Conservation (phyloP, 768 basidiomycete genomes). For the Mycena belliarum region DNA sequence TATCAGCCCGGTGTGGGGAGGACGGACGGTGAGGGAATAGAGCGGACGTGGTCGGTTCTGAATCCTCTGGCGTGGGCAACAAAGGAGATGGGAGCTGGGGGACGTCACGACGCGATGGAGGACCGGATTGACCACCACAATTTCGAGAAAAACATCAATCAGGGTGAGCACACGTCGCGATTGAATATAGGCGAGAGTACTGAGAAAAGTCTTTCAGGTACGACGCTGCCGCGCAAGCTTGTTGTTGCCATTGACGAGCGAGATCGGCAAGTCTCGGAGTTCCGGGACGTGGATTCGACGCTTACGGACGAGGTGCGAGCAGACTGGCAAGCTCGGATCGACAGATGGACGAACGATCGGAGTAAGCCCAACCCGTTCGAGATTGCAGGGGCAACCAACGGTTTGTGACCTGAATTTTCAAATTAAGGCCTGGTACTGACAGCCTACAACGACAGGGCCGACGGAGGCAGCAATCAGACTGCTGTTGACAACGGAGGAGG, state of each 20-base stretch:
- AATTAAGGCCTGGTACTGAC: too few relatives aligned
- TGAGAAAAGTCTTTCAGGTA: not conserved
- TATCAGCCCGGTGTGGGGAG: not conserved
- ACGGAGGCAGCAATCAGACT: not conserved
- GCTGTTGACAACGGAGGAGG: not conserved
- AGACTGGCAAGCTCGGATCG: constrained; percentile 2
- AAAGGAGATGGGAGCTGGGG: constrained; percentile 30
- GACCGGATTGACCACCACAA: constrained; percentile 24
- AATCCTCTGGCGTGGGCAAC: constrained; percentile 18
- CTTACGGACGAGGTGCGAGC: not conserved
- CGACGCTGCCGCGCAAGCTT: not conserved
- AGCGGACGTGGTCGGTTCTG: constrained; percentile 24
- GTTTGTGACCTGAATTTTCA: too few relatives aligned
- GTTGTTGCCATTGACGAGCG: not conserved
- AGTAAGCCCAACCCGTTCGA: not conserved
- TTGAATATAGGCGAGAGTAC: not conserved
- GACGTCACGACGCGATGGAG: constrained; percentile 29
- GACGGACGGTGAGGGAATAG: not conserved
- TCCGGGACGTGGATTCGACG: not conserved
- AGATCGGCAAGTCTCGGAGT: not conserved
- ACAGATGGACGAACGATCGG: not conserved
- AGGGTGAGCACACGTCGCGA: not conserved
- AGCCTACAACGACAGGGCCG: too few relatives aligned
- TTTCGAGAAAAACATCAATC: constrained; percentile 9
- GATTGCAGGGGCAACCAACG: not conserved